Conservation (phyloP, 441 rosid species). For the Mallotus japonicus region DNA sequence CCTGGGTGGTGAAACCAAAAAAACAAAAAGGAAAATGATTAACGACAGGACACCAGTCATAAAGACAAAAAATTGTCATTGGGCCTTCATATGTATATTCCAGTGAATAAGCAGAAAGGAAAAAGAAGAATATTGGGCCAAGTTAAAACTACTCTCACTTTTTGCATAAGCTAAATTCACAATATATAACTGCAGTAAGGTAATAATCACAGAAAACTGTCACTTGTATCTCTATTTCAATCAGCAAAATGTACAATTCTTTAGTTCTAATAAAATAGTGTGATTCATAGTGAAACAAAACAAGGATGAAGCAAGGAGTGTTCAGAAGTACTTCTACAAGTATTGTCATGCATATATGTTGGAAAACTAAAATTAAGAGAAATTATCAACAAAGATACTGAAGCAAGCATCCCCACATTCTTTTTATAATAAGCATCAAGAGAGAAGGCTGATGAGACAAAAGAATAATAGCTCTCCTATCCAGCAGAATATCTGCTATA, state of each 20-base stretch:
- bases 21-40: slow-evolving; percentile 1
- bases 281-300: too few species aligned
- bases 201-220: not conserved
- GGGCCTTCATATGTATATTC: not conserved
- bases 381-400: too few species aligned
- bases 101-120: not conserved
- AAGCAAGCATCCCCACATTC: too few species aligned
- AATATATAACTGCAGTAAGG: not conserved
- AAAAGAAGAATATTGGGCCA: slow-evolving; percentile 15
- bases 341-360: too few species aligned
- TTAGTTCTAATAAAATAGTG: too few species aligned
- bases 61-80: slow-evolving; percentile 10
- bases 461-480: too few species aligned
- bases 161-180: not conserved
- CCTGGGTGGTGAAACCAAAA: slow-evolving; percentile 34
- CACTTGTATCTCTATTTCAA: not conserved
- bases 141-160: not conserved
- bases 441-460: too few species aligned
- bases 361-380: too few species aligned
- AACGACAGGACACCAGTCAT: slow-evolving; percentile 14
- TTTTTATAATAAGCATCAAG: too few species aligned
- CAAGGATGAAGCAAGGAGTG: too few species aligned
- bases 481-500: too few species aligned
- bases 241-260: not conserved
- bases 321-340: too few species aligned